Percentiles rank a stretch among this genome's conserved stretches.
These are phyloP conservation scores for Stephania japonica DNA, from an alignment of 164 flowering plant genomes.

Conservation along the genomic window DNA sequence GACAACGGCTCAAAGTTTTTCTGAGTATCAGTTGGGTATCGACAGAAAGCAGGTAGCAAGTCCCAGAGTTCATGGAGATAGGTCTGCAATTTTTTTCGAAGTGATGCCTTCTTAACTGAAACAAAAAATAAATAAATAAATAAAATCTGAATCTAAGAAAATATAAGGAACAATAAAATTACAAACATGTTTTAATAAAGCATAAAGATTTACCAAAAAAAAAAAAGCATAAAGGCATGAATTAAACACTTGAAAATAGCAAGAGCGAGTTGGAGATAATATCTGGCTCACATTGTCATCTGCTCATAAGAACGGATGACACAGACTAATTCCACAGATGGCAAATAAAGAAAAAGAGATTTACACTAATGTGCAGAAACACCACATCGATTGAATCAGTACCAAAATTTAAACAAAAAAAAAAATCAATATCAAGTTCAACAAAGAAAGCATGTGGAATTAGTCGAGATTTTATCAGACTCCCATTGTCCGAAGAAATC, in stretches of 20 bases:
- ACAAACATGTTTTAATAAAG: background rate
- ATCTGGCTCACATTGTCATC: background rate
- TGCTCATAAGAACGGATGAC: background rate
- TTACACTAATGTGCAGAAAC: too few species aligned
- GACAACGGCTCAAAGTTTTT: conserved; percentile 40
- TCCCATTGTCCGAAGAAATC: background rate
- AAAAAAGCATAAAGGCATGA: background rate
- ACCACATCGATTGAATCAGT: too few species aligned
- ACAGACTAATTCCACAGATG: background rate
- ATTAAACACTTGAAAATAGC: background rate
- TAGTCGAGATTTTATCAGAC: background rate
- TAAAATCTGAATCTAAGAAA: conserved; percentile 16
- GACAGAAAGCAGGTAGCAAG: conserved; percentile 76
- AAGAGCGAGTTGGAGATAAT: background rate
- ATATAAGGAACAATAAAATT: background rate
- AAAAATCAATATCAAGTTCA: background rate
- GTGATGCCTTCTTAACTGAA: conserved; percentile 49
- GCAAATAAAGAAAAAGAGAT: too few species aligned
- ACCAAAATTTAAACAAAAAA: too few species aligned
- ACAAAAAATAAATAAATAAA: conserved; percentile 15
- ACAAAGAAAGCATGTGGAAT: background rate
- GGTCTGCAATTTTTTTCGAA: conserved; percentile 46
- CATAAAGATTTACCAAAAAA: too few species aligned
- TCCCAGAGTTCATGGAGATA: conserved; percentile 53
- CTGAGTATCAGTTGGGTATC: conserved; percentile 52